Evolutionary conservation across 805 yeast genomes (phyloP), one percentile per base, ranked within the genome.

Genomic region (Spathaspora gorwiae): DNA sequence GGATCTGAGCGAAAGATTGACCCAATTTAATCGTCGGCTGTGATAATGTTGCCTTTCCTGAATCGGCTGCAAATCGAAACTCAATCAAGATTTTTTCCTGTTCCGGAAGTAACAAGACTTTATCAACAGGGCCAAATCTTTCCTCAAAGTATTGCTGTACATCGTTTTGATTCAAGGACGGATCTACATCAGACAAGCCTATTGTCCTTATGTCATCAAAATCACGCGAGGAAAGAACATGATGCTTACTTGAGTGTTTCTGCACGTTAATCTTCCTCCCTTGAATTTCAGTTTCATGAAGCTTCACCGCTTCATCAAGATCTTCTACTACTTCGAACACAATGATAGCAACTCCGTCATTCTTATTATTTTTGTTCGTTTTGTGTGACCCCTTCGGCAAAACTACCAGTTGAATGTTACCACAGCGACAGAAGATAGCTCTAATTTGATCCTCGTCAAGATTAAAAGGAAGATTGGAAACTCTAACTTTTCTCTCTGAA

Each of bases 291-390:
- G 63, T 52, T 7, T 70, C 66, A 49, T 81, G 68, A 39, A 73
- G 55, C 10, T 51, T 35, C 1, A 81, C 50, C 0, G 88, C 81
- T 3, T 57, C 56, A 0, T 62, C 54, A 0, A 89, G 86, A 2
- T 70, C 73, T 1, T 67, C 71, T 7, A 61, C 56, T 0, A 62
- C 60, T 2, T 55, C 46, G 52, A 79, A 85, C 0, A 78, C 66
- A 0, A 87, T 63, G 55, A 87, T 85, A 0, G 84, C 95, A 59
- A 74, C 82, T 0, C 92, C 90, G 39, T 79, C 80, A 54, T 81
- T 75, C 12, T 56, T 50, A 7, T 66, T 55, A 1, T 61, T 65
- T 7, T 63, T 60, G 4, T 56, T 54, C 5, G 24, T 2, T 37
- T 57, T 65, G 30, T 62, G 65, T 32, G 58, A 59, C 24, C 19